Conservation (phyloP, 1,284 basidiomycete genomes). For the Sanghuangporus baumii region DNA sequence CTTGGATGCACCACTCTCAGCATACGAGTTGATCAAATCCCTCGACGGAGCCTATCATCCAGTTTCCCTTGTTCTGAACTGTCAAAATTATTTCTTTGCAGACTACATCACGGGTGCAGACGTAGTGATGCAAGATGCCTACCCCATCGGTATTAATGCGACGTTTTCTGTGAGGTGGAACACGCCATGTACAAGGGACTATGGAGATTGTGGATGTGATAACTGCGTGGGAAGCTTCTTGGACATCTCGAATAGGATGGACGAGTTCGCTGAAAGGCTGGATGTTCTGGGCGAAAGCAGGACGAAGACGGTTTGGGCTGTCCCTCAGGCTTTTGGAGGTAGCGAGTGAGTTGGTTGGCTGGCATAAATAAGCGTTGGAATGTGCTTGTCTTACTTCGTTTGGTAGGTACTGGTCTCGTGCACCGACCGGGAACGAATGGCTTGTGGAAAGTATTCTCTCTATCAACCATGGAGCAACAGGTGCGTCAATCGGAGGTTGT, state of each 20-base stretch:
- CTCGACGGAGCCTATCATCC: slow-evolving; percentile 70
- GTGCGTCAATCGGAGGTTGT: slow-evolving; percentile 25
- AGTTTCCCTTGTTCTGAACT: slow-evolving; percentile 69
- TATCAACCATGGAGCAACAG: slow-evolving; percentile 66
- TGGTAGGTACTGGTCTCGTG: slow-evolving; percentile 59
- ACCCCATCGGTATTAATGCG: slow-evolving; percentile 63
- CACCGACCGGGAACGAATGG: slow-evolving; percentile 65
- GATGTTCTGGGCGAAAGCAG: slow-evolving; percentile 58
- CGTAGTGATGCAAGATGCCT: slow-evolving; percentile 52
- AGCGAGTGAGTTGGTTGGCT: slow-evolving; percentile 38
- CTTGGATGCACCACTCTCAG: slow-evolving; percentile 47
- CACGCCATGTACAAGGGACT: slow-evolving; percentile 52
- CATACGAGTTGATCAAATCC: slow-evolving; percentile 61
- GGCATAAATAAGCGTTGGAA: neutral
- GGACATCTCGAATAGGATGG: slow-evolving; percentile 61
- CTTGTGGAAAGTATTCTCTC: slow-evolving; percentile 57
- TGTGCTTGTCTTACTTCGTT: neutral
- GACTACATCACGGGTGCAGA: slow-evolving; percentile 56
- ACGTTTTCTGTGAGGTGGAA: slow-evolving; percentile 52
- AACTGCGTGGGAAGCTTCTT: slow-evolving; percentile 47
- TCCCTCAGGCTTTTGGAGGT: slow-evolving; percentile 70
- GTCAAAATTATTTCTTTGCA: slow-evolving; percentile 61
- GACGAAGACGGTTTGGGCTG: slow-evolving; percentile 64
- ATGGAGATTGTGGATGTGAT: slow-evolving; percentile 66
- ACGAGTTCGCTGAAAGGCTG: slow-evolving; percentile 51